A percentile compares a stretch with the other conserved stretches of the same genome.
Conservation (phyloP, 1,139 yeast species). For the Meyerozyma carpophila region DNA sequence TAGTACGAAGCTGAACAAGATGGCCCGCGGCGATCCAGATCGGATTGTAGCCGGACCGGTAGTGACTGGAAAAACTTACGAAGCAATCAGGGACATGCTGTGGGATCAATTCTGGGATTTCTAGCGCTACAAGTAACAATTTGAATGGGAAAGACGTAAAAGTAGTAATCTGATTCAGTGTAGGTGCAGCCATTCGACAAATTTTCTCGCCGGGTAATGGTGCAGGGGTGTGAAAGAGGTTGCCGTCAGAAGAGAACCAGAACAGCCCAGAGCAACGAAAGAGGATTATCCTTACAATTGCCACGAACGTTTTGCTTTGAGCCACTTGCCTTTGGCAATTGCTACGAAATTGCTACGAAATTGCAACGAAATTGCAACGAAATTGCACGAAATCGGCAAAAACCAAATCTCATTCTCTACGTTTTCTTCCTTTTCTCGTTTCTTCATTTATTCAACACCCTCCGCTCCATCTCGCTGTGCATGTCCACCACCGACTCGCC, state of each 20-base stretch:
- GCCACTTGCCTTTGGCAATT: too few species aligned
- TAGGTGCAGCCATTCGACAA: neutral
- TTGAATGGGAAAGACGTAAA: neutral
- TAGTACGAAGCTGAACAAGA: slow-evolving; percentile 3
- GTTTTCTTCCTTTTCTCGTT: neutral
- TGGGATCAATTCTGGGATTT: neutral
- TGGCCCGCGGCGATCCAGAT: neutral
- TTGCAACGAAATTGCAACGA: too few species aligned
- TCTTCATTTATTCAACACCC: slow-evolving; percentile 35
- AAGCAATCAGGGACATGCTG: slow-evolving; percentile 13
- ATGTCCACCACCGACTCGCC: slow-evolving; percentile 50
- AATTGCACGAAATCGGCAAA: too few species aligned
- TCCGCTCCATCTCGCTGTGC: slow-evolving; percentile 69
- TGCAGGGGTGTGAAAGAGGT: neutral
- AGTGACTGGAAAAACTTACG: slow-evolving; percentile 10
- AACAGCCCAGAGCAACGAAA: neutral
- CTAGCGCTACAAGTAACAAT: neutral
- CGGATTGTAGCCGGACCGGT: neutral
- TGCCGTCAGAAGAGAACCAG: neutral
- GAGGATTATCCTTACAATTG: neutral
- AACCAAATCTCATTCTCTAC: too few species aligned
- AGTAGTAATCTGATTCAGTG: neutral
- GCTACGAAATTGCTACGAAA: too few species aligned
- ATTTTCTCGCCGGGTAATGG: slow-evolving; percentile 1
- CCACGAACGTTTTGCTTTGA: too few species aligned